Percentiles rank a stretch among this genome's conserved stretches.
phyloP scores from a whole-genome alignment of 202 grass and related monocot genomes.

The Carex arenaria region DNA sequence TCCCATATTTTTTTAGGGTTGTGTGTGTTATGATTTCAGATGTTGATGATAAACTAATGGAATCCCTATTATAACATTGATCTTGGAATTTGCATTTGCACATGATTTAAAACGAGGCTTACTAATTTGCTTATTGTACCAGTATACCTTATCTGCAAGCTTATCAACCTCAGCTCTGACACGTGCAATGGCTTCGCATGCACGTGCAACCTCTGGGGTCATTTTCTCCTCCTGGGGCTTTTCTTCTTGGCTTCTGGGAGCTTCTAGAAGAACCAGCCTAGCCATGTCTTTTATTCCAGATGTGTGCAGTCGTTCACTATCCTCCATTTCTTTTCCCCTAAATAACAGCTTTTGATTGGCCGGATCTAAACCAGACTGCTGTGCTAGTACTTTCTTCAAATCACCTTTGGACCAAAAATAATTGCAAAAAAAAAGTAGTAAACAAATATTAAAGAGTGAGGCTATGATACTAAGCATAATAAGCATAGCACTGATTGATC shows the following conservation, averaged over 20 bases:
- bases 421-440: background rate
- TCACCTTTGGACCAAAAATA: conserved; percentile 51
- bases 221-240: conserved; percentile 29
- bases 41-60: background rate
- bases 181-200: conserved; percentile 50
- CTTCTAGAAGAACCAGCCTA: conserved; percentile 66
- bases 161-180: conserved; percentile 81
- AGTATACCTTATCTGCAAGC: conserved; percentile 63
- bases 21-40: background rate
- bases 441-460: background rate
- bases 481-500: no score
- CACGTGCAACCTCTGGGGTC: conserved; percentile 23
- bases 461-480: no score
- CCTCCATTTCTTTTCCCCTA: conserved; percentile 80
- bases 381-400: conserved; percentile 62
- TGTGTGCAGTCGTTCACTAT: conserved; percentile 54
- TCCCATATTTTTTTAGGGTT: background rate
- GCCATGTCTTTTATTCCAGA: conserved; percentile 80
- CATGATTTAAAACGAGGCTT: background rate
- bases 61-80: background rate
- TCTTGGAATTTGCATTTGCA: background rate
- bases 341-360: conserved; percentile 82
- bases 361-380: conserved; percentile 70
- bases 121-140: background rate
- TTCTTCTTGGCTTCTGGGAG: conserved; percentile 17